A percentile compares a stretch with the other conserved stretches of the same genome.
Conservation (phyloP, 2,329 filamentous ascomycete genomes). For the Cercospora sp. region DNA sequence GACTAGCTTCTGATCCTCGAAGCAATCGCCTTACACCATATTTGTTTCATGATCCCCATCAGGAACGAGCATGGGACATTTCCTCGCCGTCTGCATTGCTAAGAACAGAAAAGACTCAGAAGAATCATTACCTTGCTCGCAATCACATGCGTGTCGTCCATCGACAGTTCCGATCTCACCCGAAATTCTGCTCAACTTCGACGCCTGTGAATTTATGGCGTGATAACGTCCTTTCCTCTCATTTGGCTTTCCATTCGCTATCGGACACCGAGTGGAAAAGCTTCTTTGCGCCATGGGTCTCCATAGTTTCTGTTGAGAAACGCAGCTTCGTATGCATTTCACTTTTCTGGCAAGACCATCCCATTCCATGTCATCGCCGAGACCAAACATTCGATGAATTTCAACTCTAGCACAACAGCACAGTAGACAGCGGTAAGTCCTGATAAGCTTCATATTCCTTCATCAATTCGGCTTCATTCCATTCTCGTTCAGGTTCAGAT, state of each 20-base stretch:
- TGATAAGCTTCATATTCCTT: constrained; percentile 32
- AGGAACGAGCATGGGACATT: neutral
- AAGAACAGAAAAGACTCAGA: neutral
- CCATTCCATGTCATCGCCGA: neutral
- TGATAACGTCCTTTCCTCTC: neutral
- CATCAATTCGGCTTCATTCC: constrained; percentile 30
- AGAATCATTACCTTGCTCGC: neutral
- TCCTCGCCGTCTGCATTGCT: neutral
- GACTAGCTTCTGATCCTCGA: neutral
- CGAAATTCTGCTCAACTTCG: neutral
- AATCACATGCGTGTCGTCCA: neutral
- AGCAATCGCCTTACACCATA: neutral
- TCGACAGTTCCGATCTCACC: neutral
- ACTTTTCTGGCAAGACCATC: neutral
- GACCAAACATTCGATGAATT: neutral
- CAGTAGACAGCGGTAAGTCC: constrained; percentile 23
- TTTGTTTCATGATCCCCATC: neutral
- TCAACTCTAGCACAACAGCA: constrained; percentile 20
- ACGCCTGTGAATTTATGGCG: neutral
- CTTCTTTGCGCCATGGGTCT: neutral
- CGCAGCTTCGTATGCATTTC: neutral
- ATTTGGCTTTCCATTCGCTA: neutral
- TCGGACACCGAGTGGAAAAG: neutral
- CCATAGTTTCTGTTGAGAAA: neutral
- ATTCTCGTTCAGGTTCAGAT: constrained; percentile 35